A percentile compares a stretch with the other conserved stretches of the same genome.
These are phyloP conservation scores for Penicillium herquei DNA, from an alignment of 495 filamentous ascomycete genomes.

Conservation along the genomic window DNA sequence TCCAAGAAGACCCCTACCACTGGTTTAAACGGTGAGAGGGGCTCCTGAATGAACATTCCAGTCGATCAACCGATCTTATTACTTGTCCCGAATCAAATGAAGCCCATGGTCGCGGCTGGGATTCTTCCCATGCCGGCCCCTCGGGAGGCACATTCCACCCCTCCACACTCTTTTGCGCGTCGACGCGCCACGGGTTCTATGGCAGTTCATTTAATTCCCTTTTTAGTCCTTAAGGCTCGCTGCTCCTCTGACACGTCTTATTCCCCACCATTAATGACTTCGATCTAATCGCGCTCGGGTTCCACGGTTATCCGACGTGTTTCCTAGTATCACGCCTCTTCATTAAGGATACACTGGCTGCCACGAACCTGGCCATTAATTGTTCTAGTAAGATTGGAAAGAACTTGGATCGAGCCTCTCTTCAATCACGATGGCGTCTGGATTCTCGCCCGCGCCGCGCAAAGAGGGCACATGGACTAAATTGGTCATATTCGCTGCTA, in stretches of 20 bases:
- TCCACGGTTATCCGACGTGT: conserved; percentile 7
- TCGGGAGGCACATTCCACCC: conserved; percentile 32
- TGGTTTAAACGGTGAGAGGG: not conserved
- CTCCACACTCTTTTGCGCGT: conserved; percentile 31
- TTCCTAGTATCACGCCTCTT: conserved; percentile 1
- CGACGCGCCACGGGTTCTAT: conserved; percentile 24
- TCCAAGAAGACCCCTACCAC: not conserved
- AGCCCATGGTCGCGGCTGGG: conserved; percentile 14
- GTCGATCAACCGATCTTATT: conserved; percentile 9
- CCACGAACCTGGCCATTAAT: not conserved
- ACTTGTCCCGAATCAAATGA: not conserved
- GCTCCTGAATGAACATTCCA: conserved; percentile 17
- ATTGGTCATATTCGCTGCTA: conserved; percentile 40
- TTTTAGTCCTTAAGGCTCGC: conserved; percentile 16
- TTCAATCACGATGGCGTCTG: conserved; percentile 25
- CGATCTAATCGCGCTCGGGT: conserved; percentile 7
- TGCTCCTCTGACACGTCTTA: conserved; percentile 6
- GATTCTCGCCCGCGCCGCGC: conserved; percentile 19
- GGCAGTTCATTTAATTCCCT: conserved; percentile 16
- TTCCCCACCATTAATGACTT: conserved; percentile 8
- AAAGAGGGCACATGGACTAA: conserved; percentile 41
- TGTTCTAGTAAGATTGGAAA: not conserved
- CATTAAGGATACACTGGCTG: not conserved
- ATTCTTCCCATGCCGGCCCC: conserved; percentile 30
- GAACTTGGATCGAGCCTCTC: not conserved